Evolutionary conservation across 2,329 filamentous ascomycete genomes (phyloP).

Genomic region (Botryotinia narcissicola): DNA sequence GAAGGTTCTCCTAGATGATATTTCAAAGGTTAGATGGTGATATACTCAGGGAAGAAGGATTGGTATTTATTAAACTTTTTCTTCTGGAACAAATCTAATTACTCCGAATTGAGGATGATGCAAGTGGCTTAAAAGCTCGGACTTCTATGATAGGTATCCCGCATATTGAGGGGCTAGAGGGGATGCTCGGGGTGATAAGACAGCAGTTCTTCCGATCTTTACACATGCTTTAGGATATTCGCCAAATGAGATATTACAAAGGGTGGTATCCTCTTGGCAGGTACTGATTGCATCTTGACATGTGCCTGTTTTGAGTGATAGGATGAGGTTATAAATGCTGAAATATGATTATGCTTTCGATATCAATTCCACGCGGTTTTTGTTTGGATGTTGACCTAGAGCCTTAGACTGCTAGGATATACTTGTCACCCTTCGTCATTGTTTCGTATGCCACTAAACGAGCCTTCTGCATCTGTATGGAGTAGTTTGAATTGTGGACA

Average conservation of each 20-base stretch:
- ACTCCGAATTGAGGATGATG: slow-evolving; percentile 10
- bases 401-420: not conserved
- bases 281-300: slow-evolving; percentile 6
- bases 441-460: not conserved
- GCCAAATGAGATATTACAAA: slow-evolving; percentile 9
- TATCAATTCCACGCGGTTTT: not conserved
- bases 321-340: slow-evolving; percentile 3
- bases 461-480: not conserved
- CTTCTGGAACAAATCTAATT: slow-evolving; percentile 6
- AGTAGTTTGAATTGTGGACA: not conserved
- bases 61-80: not conserved
- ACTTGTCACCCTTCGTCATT: slow-evolving; percentile 8
- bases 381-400: not conserved
- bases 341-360: slow-evolving; percentile 8
- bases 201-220: slow-evolving; percentile 14
- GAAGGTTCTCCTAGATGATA: not conserved
- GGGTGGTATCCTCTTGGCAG: slow-evolving; percentile 7
- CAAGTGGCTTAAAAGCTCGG: slow-evolving; percentile 12
- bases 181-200: not conserved
- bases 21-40: not conserved
- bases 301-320: slow-evolving; percentile 2
- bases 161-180: slow-evolving; percentile 12
- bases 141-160: slow-evolving; percentile 8
- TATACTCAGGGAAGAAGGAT: not conserved
- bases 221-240: not conserved